A percentile compares a stretch with the other conserved stretches of the same genome.
phyloP scores from a whole-genome alignment of 2,329 filamentous ascomycete species.

The Monascus ruber region DNA sequence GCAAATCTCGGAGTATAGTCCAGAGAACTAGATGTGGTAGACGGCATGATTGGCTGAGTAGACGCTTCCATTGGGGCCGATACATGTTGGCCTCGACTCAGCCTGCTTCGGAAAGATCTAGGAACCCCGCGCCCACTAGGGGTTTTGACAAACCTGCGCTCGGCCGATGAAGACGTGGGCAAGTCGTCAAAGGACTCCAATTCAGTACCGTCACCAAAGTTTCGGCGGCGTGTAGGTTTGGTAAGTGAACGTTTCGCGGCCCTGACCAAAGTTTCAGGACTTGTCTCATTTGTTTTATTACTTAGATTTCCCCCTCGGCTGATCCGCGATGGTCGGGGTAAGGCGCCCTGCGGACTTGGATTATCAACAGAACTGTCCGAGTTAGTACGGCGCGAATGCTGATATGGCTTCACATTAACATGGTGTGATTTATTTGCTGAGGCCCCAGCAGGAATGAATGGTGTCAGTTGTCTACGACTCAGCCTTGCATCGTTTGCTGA shows the following conservation, averaged over 20 bases:
- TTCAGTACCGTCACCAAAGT: constrained; percentile 87
- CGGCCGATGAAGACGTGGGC: constrained; percentile 70
- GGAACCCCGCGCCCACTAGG: constrained; percentile 59
- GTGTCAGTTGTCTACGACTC: constrained; percentile 51
- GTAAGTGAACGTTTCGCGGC: constrained; percentile 59
- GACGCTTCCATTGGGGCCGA: constrained; percentile 28
- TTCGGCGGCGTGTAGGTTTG: constrained; percentile 56
- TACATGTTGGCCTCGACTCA: constrained; percentile 33
- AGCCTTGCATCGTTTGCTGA: constrained; percentile 25
- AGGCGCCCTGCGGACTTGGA: constrained; percentile 27
- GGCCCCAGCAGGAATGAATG: constrained; percentile 69
- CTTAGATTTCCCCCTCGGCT: constrained; percentile 40
- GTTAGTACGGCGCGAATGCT: constrained; percentile 67
- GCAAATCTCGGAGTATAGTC: constrained; percentile 52
- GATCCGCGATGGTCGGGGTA: constrained; percentile 28
- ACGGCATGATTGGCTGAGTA: constrained; percentile 46
- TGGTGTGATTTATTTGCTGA: constrained; percentile 69
- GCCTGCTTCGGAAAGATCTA: constrained; percentile 46
- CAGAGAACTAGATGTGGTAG: constrained; percentile 38
- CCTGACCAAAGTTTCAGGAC: constrained; percentile 41
- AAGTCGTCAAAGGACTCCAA: constrained; percentile 90
- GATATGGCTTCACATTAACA: constrained; percentile 57
- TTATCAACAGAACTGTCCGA: constrained; percentile 56
- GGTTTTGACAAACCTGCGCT: constrained; percentile 72
- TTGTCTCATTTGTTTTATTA: constrained; percentile 33